Evolutionary conservation across 176 grass and related monocot species (phyloP).

Genomic region (Musa schizocarpa): DNA sequence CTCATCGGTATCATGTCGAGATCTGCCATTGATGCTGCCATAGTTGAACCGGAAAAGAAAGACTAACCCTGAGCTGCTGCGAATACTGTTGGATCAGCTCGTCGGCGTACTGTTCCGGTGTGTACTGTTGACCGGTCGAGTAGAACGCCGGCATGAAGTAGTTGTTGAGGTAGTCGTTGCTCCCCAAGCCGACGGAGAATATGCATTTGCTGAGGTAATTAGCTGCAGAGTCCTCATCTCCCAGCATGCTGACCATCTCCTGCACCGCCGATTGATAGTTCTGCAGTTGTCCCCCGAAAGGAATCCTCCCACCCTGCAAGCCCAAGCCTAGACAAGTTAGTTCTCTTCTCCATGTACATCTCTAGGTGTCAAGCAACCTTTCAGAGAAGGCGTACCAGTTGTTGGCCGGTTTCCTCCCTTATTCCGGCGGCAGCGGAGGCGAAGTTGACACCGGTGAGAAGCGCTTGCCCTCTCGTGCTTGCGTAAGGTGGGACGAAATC

Average conservation of each 20-base stretch:
- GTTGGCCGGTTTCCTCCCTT: conserved; percentile 71
- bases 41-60: neutral
- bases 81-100: conserved; percentile 50
- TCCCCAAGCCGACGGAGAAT: conserved; percentile 79
- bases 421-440: conserved; percentile 89
- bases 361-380: neutral
- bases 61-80: conserved; percentile 41
- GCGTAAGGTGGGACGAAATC: conserved; percentile 66
- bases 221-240: conserved; percentile 56
- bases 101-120: conserved; percentile 62
- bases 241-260: conserved; percentile 58
- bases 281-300: conserved; percentile 47
- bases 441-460: conserved; percentile 78
- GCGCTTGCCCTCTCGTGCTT: conserved; percentile 29
- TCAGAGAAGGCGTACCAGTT: conserved; percentile 30
- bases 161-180: conserved; percentile 99
- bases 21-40: neutral
- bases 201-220: conserved; percentile 83
- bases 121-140: conserved; percentile 56
- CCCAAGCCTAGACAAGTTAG: neutral
- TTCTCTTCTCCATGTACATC: conserved; percentile 30
- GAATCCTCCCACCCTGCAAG: conserved; percentile 49
- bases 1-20: too few species aligned
- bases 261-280: conserved; percentile 72
- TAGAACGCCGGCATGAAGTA: conserved; percentile 90